phyloP scores from a whole-genome alignment of 768 basidiomycete species.

The Hysterangium stoloniferum region DNA sequence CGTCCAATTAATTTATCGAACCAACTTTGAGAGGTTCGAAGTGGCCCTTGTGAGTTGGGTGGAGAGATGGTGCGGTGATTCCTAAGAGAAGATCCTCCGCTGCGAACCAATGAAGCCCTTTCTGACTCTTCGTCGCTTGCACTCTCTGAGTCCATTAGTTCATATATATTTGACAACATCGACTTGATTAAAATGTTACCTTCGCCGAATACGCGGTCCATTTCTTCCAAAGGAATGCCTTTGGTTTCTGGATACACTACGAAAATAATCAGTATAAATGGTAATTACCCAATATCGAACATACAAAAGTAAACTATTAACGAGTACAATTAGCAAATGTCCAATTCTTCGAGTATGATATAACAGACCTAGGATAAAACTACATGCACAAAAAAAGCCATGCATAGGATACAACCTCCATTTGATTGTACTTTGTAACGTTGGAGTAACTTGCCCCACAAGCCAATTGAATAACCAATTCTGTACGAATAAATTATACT shows the following conservation, averaged over 20 bases:
- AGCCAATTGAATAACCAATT: slow-evolving; percentile 76
- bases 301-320: slow-evolving; percentile 64
- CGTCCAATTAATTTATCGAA: not conserved
- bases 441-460: slow-evolving; percentile 82
- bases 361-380: slow-evolving; percentile 65
- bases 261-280: not conserved
- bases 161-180: not conserved
- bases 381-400: slow-evolving; percentile 83
- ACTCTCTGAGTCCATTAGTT: slow-evolving; percentile 8
- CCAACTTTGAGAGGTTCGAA: slow-evolving; percentile 1
- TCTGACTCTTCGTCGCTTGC: slow-evolving; percentile 53
- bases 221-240: slow-evolving; percentile 82
- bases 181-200: slow-evolving; percentile 29
- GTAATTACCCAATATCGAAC: slow-evolving; percentile 21
- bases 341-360: not conserved
- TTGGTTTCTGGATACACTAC: slow-evolving; percentile 82
- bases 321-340: slow-evolving; percentile 7
- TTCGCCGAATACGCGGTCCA: slow-evolving; percentile 88
- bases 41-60: slow-evolving; percentile 12
- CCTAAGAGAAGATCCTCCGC: slow-evolving; percentile 26
- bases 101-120: slow-evolving; percentile 45
- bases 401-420: slow-evolving; percentile 97
- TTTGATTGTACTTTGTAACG: slow-evolving; percentile 75
- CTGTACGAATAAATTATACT: not conserved
- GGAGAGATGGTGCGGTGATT: slow-evolving; percentile 30